phyloP scores from a whole-genome alignment of 306 rosid genomes.

The Betula pendula region DNA sequence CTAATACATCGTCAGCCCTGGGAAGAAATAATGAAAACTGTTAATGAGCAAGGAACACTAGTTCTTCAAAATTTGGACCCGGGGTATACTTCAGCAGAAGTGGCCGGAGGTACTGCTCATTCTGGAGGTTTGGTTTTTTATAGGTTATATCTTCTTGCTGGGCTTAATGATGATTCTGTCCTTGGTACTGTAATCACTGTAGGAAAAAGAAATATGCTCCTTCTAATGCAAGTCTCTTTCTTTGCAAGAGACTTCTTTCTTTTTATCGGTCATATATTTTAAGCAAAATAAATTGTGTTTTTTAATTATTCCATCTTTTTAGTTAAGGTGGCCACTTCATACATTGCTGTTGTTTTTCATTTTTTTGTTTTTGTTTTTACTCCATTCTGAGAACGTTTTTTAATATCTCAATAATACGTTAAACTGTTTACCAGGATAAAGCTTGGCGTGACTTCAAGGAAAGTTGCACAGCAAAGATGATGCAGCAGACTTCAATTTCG shows the following conservation, averaged over 20 bases:
- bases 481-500: conserved; percentile 60
- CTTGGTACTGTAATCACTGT: background rate
- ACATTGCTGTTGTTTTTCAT: background rate
- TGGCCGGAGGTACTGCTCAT: conserved; percentile 66
- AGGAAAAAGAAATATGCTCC: background rate
- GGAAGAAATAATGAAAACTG: conserved; percentile 67
- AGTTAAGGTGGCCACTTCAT: background rate
- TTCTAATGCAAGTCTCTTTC: background rate
- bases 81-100: conserved; percentile 61
- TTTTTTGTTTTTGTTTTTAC: background rate
- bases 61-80: conserved; percentile 85
- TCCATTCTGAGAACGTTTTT: background rate
- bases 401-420: background rate
- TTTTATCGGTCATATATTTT: background rate
- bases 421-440: conserved; percentile 51
- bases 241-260: background rate
- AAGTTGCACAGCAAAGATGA: conserved; percentile 71
- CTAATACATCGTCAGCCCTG: conserved; percentile 55
- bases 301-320: background rate
- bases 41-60: conserved; percentile 66
- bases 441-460: conserved; percentile 62
- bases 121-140: conserved; percentile 7
- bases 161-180: conserved; percentile 1
- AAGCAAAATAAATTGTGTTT: background rate
- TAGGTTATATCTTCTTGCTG: background rate